Conservation (phyloP, 768 basidiomycete genomes). For the Piloderma croceum region DNA sequence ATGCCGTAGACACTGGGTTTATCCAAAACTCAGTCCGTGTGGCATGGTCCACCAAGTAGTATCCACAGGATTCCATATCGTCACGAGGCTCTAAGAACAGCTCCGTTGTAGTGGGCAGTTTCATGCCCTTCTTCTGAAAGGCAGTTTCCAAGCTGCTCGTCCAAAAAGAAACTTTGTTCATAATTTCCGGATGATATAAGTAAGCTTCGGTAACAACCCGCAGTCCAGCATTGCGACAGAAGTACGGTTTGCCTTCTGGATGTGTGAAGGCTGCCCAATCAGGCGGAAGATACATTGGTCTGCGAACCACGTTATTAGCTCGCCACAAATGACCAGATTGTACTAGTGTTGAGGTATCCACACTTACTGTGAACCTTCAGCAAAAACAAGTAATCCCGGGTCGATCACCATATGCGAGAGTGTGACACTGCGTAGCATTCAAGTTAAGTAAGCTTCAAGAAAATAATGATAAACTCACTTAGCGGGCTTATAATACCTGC, state of each 20-base stretch:
- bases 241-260: conserved; percentile 60
- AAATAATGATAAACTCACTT: conserved; percentile 16
- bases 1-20: conserved; percentile 36
- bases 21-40: conserved; percentile 50
- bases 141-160: conserved; percentile 27
- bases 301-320: too few relatives aligned
- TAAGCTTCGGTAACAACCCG: conserved; percentile 54
- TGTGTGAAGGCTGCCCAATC: conserved; percentile 47
- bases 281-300: conserved; percentile 41
- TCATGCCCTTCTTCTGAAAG: conserved; percentile 26
- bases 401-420: neutral
- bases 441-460: conserved; percentile 4
- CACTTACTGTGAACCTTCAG: conserved; percentile 4
- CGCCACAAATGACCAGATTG: too few relatives aligned
- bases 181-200: conserved; percentile 33
- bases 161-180: conserved; percentile 35
- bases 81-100: conserved; percentile 45
- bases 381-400: neutral
- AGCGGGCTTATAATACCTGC: conserved; percentile 3
- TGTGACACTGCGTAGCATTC: neutral
- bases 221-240: conserved; percentile 27
- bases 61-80: conserved; percentile 38
- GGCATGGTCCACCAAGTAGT: conserved; percentile 52
- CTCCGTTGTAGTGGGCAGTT: conserved; percentile 37
- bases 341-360: neutral